Evolutionary conservation across 192 early-diverging fungal species (phyloP).

Genomic region (Backusella morwellensis): DNA sequence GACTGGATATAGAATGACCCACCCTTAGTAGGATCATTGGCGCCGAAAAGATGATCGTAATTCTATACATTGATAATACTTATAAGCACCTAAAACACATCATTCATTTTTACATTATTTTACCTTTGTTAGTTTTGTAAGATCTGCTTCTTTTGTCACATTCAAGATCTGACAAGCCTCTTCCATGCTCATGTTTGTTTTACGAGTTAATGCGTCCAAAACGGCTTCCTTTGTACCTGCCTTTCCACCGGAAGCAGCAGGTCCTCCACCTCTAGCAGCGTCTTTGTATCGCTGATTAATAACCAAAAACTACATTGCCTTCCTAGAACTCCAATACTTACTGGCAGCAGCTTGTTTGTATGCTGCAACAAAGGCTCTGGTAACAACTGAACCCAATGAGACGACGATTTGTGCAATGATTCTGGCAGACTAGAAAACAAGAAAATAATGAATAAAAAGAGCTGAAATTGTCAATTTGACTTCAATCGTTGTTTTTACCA

Average conservation of each 20-base stretch:
- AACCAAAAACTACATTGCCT: background rate
- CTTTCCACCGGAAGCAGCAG: slow-evolving; percentile 46
- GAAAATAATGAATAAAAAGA: background rate
- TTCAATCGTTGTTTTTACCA: background rate
- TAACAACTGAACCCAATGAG: slow-evolving; percentile 80
- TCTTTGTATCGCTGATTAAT: slow-evolving; percentile 15
- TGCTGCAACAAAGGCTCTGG: slow-evolving; percentile 90
- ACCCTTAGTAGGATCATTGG: slow-evolving; percentile 81
- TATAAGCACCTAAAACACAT: background rate
- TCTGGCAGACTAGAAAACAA: slow-evolving; percentile 53
- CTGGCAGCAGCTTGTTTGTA: slow-evolving; percentile 86
- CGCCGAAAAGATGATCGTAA: slow-evolving; percentile 85
- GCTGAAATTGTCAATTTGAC: background rate
- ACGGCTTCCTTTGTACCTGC: slow-evolving; percentile 53
- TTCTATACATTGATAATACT: slow-evolving; percentile 42
- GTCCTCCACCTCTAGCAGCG: slow-evolving; percentile 64
- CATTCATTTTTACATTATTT: background rate
- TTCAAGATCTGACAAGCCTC: slow-evolving; percentile 92
- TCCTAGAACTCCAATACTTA: slow-evolving; percentile 40
- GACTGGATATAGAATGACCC: slow-evolving; percentile 95
- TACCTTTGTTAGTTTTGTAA: slow-evolving; percentile 51
- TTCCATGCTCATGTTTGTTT: slow-evolving; percentile 84
- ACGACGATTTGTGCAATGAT: slow-evolving; percentile 75
- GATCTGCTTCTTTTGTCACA: slow-evolving; percentile 64
- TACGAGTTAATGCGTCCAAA: slow-evolving; percentile 68